Evolutionary conservation across 1,284 basidiomycete species (phyloP), one percentile per base, ranked within the genome.

Genomic region (Melanopsichium pennsylvanicum): DNA sequence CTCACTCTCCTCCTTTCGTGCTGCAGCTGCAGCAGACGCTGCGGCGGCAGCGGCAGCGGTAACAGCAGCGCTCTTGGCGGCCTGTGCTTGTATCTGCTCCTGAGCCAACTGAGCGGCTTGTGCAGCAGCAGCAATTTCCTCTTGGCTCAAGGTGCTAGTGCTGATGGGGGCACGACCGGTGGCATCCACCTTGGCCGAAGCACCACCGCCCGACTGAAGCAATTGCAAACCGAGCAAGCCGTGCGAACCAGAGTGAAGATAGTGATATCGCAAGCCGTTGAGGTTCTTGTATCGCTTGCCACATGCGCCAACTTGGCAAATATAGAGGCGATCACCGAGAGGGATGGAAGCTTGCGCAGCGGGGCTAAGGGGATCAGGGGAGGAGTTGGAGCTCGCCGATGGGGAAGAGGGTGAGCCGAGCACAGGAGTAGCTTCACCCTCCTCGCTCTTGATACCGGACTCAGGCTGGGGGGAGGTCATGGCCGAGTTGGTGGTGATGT

Each of bases 211-310:
- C 12, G 78, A 69, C 45, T 76, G 74, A 23, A 80, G 56, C 11
- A 80, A 67, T 50, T 76, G 74, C 55, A 79, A 54, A 21, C 80
- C 70, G 83, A 83, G 29, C 72, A 75, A 9, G 82, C 81, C 56
- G 82, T 97, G 95, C 50, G 94, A 93, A 15, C 95, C 94, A 26
- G 91, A 92, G 82, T 97, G 94, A 80, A 94, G 90, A 82, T 97
- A 97, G 83, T 98, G 94, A 75, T 98, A 97, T 77, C 90, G 84
- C 82, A 75, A 55, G 12, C 79, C 79, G 51, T 79, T 80, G 39
- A 81, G 58, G 56, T 97, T 97, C 86, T 97, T 94, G 85, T 97
- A 98, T 74, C 95, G 84, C 81, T 96, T 87, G 76, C 88, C 88
- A 81, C 95, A 98, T 26, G 77, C 80, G 38, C 82, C 83, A 9